These are phyloP conservation scores for Arachis hypogaea DNA, from an alignment of 306 rosid genomes.

Conservation along the genomic window DNA sequence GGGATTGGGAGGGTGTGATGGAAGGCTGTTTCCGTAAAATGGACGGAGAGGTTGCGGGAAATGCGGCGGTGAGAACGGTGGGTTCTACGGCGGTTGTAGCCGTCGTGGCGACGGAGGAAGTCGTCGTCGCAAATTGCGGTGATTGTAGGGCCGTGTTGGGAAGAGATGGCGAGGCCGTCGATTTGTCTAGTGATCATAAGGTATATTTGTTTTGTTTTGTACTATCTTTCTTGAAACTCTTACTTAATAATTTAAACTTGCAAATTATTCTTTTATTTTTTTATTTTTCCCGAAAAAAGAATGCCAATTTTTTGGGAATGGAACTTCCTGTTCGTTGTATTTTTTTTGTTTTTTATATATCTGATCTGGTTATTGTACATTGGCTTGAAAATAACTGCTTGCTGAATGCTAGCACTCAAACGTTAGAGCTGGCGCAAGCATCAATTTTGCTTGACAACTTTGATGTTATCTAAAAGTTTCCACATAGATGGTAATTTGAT, in stretches of 20 bases:
- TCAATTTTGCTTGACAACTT: not conserved
- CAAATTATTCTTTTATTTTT: no score
- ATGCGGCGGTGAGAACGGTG: conserved; percentile 54
- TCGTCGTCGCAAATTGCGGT: conserved; percentile 86
- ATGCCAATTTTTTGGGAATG: no score
- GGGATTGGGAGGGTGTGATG: conserved; percentile 82
- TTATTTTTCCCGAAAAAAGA: no score
- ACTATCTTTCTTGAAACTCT: not conserved
- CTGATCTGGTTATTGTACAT: not conserved
- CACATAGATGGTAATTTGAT: not conserved
- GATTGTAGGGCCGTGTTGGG: conserved; percentile 81
- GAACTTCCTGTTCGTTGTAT: not conserved
- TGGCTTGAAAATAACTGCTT: not conserved
- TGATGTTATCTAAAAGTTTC: conserved; percentile 6
- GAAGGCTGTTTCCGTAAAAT: conserved; percentile 73
- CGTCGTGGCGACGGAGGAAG: conserved; percentile 49
- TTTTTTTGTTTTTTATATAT: not conserved
- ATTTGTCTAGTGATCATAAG: conserved; percentile 83
- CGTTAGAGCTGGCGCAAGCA: conserved; percentile 2
- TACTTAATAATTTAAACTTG: not conserved
- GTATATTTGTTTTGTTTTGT: conserved; percentile 37
- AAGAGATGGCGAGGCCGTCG: conserved; percentile 61
- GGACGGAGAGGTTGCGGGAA: conserved; percentile 63
- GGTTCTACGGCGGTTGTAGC: conserved; percentile 77
- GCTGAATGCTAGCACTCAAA: not conserved